Evolutionary conservation across 108 stramenopile genomes (phyloP).

Genomic region (Pelagomonas calceolata): DNA sequence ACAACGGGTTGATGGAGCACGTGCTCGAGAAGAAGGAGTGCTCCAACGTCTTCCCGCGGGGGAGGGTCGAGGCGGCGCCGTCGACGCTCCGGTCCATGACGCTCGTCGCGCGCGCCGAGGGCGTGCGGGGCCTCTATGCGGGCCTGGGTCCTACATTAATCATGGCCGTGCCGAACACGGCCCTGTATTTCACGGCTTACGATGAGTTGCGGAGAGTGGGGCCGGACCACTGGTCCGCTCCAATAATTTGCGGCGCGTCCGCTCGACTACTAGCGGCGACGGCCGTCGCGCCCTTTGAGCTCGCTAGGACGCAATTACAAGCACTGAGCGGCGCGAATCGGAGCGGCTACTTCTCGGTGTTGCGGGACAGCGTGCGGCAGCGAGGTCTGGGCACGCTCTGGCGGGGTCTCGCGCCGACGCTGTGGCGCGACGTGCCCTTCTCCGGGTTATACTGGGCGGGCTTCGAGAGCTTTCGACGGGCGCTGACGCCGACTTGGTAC

Average conservation of each 20-base stretch:
- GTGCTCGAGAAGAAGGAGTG: background rate
- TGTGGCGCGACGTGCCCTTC: slow-evolving; percentile 88
- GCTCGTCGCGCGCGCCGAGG: slow-evolving; percentile 34
- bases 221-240: slow-evolving; percentile 3
- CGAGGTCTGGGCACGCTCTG: slow-evolving; percentile 4
- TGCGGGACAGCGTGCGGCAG: background rate
- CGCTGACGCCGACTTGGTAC: too few relatives aligned
- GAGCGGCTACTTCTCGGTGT: background rate
- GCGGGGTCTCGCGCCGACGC: slow-evolving; percentile 61
- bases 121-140: slow-evolving; percentile 31
- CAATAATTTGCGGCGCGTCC: slow-evolving; percentile 57
- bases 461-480: too few relatives aligned
- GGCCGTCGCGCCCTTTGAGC: slow-evolving; percentile 79
- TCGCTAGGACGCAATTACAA: slow-evolving; percentile 40
- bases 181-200: slow-evolving; percentile 76
- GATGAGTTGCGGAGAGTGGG: slow-evolving; percentile 34
- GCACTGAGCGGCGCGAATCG: slow-evolving; percentile 1
- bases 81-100: slow-evolving; percentile 10
- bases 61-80: too few relatives aligned
- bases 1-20: background rate
- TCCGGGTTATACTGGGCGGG: slow-evolving; percentile 73
- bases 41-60: background rate
- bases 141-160: slow-evolving; percentile 37
- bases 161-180: slow-evolving; percentile 67
- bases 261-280: slow-evolving; percentile 65